Evolutionary conservation across 768 basidiomycete genomes (phyloP).

Genomic region (Naematelia encephala): DNA sequence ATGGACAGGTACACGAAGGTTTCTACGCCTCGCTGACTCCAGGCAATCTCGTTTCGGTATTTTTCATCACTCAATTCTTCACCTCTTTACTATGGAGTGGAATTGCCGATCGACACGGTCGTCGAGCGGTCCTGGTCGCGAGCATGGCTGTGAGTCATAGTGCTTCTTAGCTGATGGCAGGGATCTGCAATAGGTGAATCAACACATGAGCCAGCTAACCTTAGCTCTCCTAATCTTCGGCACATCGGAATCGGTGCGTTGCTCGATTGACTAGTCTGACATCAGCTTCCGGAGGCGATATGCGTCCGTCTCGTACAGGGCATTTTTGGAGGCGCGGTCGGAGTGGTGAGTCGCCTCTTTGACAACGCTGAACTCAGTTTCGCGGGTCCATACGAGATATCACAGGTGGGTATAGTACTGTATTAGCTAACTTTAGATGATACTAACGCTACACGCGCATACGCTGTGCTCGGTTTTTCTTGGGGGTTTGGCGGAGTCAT

Average conservation of each 20-base stretch:
- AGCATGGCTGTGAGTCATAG: conserved; percentile 63
- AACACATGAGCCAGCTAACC: not conserved
- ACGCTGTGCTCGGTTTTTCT: conserved; percentile 91
- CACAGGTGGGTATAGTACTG: conserved; percentile 54
- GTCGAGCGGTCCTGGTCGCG: conserved; percentile 74
- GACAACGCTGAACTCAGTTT: conserved; percentile 22
- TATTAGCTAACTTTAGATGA: conserved; percentile 55
- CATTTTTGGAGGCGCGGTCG: conserved; percentile 87
- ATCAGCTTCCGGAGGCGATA: conserved; percentile 69
- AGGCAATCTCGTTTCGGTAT: conserved; percentile 90
- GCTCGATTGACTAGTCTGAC: conserved; percentile 64
- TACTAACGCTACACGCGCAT: conserved; percentile 90
- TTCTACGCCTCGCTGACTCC: conserved; percentile 77
- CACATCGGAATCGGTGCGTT: conserved; percentile 45
- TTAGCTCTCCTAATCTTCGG: conserved; percentile 49
- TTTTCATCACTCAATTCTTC: conserved; percentile 93
- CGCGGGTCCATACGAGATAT: conserved; percentile 80
- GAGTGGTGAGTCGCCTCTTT: conserved; percentile 61
- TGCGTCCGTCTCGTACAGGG: conserved; percentile 84
- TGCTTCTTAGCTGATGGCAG: conserved; percentile 3
- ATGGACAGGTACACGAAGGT: conserved; percentile 86
- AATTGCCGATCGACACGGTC: conserved; percentile 87
- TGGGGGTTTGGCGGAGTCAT: conserved; percentile 88
- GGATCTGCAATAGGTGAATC: conserved; percentile 65
- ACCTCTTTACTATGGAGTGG: conserved; percentile 95